These are phyloP conservation scores for Irpex sp. DNA, from an alignment of 1,284 basidiomycete genomes.

Conservation along the genomic window DNA sequence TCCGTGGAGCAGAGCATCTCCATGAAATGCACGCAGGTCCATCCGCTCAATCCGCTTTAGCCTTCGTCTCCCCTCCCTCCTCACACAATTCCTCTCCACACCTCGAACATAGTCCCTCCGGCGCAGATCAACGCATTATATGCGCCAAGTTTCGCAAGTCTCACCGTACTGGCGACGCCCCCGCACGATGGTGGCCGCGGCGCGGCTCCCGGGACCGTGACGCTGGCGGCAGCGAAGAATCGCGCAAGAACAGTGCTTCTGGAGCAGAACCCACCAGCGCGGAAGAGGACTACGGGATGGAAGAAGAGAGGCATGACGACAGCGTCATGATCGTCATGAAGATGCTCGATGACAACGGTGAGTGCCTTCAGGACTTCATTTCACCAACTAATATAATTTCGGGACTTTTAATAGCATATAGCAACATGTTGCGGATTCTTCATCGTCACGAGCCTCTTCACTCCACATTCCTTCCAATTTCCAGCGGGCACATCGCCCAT, in stretches of 20 bases:
- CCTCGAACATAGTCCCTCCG: conserved; percentile 8
- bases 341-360: conserved; percentile 51
- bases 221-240: conserved; percentile 12
- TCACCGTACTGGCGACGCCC: neutral
- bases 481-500: neutral
- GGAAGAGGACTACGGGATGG: conserved; percentile 6
- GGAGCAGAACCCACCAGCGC: neutral
- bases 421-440: conserved; percentile 54
- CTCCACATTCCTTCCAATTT: conserved; percentile 42
- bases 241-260: conserved; percentile 9
- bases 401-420: conserved; percentile 37
- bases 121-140: conserved; percentile 31
- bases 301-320: conserved; percentile 17
- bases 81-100: conserved; percentile 13
- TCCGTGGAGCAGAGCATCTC: conserved; percentile 47
- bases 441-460: conserved; percentile 47
- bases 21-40: conserved; percentile 6
- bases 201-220: conserved; percentile 24
- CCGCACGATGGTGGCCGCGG: conserved; percentile 20
- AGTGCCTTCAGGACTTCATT: conserved; percentile 12
- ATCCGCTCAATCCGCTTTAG: neutral
- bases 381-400: conserved; percentile 5
- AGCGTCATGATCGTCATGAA: conserved; percentile 59
- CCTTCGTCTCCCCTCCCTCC: conserved; percentile 6
- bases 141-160: conserved; percentile 43